Evolutionary conservation across 345 rosid species (phyloP), one percentile per base, ranked within the genome.

Genomic region (Aquilaria sinensis): DNA sequence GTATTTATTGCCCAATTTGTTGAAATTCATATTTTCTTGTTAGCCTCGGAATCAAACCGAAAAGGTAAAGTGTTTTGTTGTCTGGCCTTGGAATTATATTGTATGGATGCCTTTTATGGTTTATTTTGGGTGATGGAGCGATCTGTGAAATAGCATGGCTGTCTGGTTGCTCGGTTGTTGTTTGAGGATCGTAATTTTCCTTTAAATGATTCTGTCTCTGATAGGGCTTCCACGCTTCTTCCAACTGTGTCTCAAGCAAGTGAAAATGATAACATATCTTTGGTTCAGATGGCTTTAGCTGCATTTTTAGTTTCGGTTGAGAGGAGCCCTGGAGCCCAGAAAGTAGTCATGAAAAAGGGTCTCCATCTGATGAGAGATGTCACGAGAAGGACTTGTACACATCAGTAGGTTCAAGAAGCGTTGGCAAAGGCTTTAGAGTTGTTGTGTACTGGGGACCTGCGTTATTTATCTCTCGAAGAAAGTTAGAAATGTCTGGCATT

Each of bases 141-240:
- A 79, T 90, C 99, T 75, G 97, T 94, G 64, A 88, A 87, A 80
- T 94, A 97, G 99, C 96, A 94, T 78, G 99, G 96, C 58, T 82
- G 97, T 79, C 74, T 90, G 83, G 95, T 90, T 49, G 97, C 99
- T 47, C 73, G 82, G 62, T 74, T 88, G 78, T 77, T 94, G 51
- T 80, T 94, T 77, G 95, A 88, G 82, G 97, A 90, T 80, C 83
- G 31, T 54, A 74, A 83, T 72, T 89, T 90, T 60, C 96, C 93
- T 32, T 70, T 94, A 69, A 86, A 75, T 55, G 96, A 83, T 79
- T 81, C 93, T 72, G 86, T 90, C 75, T 85, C 92, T 57, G 91
- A 85, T 64, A 90, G 99, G 99, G 85, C 89, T 64, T 88, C 91
- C 63, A 82, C 84, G 75, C 96, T 94, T 66, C 96, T 94, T 69